Evolutionary conservation across 75 land plant genomes (phyloP).

Genomic region (Cunninghamia lanceolata): DNA sequence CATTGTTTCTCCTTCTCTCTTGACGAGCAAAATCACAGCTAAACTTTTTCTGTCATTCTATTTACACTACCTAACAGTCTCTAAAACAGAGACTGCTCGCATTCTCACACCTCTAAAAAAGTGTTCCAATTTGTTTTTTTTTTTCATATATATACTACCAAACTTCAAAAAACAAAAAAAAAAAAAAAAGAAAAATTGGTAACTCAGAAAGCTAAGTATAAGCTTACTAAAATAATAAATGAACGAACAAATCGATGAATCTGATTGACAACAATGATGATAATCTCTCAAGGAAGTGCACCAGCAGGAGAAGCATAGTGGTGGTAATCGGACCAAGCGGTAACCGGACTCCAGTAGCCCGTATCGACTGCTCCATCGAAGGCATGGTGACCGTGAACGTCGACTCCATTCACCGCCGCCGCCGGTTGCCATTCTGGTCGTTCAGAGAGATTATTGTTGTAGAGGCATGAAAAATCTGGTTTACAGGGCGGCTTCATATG

Average conservation of each 20-base stretch:
- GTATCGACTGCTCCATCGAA: background rate
- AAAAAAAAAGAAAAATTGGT: background rate
- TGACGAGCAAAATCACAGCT: background rate
- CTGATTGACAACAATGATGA: background rate
- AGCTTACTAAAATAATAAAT: background rate
- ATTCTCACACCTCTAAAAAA: background rate
- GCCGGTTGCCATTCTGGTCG: background rate
- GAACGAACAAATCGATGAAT: conserved; percentile 1
- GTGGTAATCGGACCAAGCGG: background rate
- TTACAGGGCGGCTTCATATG: background rate
- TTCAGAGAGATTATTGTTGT: background rate
- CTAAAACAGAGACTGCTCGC: background rate
- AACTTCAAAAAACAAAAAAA: background rate
- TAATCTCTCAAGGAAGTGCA: background rate
- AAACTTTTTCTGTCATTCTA: background rate
- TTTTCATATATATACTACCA: background rate
- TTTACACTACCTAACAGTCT: background rate
- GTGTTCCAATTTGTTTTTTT: background rate
- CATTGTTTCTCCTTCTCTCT: background rate
- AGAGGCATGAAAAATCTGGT: background rate
- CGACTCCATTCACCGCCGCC: background rate
- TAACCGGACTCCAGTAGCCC: background rate
- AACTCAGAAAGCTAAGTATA: background rate
- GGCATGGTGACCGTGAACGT: background rate
- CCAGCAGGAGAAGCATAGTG: background rate